These are phyloP conservation scores for Trichoderma orchidacearum DNA, from an alignment of 495 filamentous ascomycete genomes.

Conservation along the genomic window DNA sequence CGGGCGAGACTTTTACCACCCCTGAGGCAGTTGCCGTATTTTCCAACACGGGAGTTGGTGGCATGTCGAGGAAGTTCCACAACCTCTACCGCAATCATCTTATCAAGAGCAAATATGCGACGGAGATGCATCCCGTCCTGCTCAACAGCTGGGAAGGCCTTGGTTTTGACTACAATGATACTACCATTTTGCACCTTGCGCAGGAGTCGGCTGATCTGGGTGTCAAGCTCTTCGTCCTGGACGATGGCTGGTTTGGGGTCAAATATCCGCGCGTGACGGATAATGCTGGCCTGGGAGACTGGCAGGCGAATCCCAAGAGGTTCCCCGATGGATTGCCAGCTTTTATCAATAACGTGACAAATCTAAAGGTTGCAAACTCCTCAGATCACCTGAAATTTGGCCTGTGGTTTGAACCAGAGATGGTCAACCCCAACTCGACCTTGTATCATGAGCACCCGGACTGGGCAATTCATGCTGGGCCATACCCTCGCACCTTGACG, in stretches of 20 bases:
- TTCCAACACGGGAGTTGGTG: conserved; percentile 35
- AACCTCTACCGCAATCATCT: conserved; percentile 40
- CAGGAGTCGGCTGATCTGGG: conserved; percentile 36
- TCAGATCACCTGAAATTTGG: conserved; percentile 32
- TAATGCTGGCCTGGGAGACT: conserved; percentile 38
- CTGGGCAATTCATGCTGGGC: conserved; percentile 38
- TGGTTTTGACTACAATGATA: conserved; percentile 31
- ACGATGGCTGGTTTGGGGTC: conserved; percentile 44
- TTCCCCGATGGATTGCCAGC: conserved; percentile 38
- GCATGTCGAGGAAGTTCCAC: conserved; percentile 40
- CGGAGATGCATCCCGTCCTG: conserved; percentile 30
- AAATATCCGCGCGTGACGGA: conserved; percentile 37
- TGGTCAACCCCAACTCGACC: conserved; percentile 41
- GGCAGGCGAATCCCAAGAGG: conserved; percentile 34
- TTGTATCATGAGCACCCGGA: conserved; percentile 40
- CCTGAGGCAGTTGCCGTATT: conserved; percentile 41
- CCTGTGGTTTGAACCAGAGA: conserved; percentile 45
- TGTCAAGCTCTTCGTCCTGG: conserved; percentile 38
- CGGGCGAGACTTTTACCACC: conserved; percentile 33
- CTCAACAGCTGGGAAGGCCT: conserved; percentile 48
- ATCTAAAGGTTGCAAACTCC: conserved; percentile 24
- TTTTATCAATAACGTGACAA: conserved; percentile 28
- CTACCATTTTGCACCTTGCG: conserved; percentile 31
- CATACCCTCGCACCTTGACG: conserved; percentile 32
- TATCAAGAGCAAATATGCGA: conserved; percentile 36